Conservation (phyloP, 345 rosid species). For the Pistacia integerrima region DNA sequence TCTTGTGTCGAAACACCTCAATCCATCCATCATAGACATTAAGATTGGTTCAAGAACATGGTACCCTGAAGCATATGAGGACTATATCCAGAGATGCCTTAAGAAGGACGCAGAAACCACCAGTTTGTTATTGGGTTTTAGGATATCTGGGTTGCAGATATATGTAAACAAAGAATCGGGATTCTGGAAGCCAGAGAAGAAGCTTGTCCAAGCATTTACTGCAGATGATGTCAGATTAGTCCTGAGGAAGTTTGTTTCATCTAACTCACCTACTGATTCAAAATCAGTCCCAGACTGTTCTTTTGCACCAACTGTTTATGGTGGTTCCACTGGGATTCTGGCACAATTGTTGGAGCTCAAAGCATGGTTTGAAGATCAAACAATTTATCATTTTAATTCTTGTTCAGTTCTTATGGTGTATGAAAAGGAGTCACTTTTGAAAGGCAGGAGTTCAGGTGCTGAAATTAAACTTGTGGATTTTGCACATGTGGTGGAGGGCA, state of each 20-base stretch:
- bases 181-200: slow-evolving; percentile 71
- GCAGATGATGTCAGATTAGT: slow-evolving; percentile 54
- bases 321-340: slow-evolving; percentile 67
- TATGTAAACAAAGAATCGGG: slow-evolving; percentile 42
- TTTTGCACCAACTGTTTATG: slow-evolving; percentile 55
- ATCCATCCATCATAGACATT: slow-evolving; percentile 79
- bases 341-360: slow-evolving; percentile 77
- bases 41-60: slow-evolving; percentile 97
- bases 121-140: slow-evolving; percentile 61
- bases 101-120: slow-evolving; percentile 64
- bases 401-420: slow-evolving; percentile 79
- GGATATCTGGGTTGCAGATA: slow-evolving; percentile 75
- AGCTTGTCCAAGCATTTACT: slow-evolving; percentile 41
- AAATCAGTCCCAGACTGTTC: slow-evolving; percentile 55
- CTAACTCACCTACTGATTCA: slow-evolving; percentile 38
- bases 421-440: slow-evolving; percentile 52
- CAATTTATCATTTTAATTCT: slow-evolving; percentile 77
- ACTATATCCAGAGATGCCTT: slow-evolving; percentile 63
- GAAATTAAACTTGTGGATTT: slow-evolving; percentile 85
- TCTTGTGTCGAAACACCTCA: slow-evolving; percentile 33
- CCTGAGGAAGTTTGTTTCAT: slow-evolving; percentile 82
- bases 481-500: slow-evolving; percentile 85
- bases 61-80: slow-evolving; percentile 80
- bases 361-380: slow-evolving; percentile 94
- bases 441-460: slow-evolving; percentile 39